These are phyloP conservation scores for Trypanosoma avium DNA, from an alignment of 208 protist species.

Conservation along the genomic window DNA sequence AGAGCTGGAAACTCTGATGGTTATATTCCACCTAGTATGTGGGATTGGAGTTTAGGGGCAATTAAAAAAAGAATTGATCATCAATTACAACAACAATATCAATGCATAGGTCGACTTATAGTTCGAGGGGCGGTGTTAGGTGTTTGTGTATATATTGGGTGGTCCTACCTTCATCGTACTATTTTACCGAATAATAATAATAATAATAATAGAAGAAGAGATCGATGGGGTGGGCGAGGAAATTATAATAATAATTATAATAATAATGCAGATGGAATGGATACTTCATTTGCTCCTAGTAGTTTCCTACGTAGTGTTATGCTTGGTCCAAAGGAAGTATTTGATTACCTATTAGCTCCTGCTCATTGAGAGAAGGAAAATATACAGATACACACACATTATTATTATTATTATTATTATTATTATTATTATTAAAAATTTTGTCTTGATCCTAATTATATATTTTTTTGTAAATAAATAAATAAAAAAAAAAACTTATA, in stretches of 20 bases:
- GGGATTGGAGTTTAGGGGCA: slow-evolving; percentile 73
- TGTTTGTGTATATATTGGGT: slow-evolving; percentile 44
- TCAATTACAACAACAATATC: slow-evolving; percentile 59
- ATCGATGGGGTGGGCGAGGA: slow-evolving; percentile 1
- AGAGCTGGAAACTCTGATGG: slow-evolving; percentile 1
- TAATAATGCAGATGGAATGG: slow-evolving; percentile 16
- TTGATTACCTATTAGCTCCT: slow-evolving; percentile 77
- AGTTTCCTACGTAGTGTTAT: slow-evolving; percentile 63
- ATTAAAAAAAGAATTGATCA: slow-evolving; percentile 64
- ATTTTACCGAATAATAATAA: neutral
- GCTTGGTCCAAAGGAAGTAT: slow-evolving; percentile 78
- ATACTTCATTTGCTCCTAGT: slow-evolving; percentile 14
- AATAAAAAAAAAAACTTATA: neutral
- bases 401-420: too few species aligned
- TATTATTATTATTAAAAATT: too few species aligned
- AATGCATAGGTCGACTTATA: slow-evolving; percentile 55
- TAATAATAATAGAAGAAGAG: neutral
- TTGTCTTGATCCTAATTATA: too few species aligned
- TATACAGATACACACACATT: too few species aligned
- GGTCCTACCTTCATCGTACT: slow-evolving; percentile 26
- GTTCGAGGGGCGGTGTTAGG: slow-evolving; percentile 57
- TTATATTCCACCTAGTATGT: slow-evolving; percentile 71
- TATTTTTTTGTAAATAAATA: slow-evolving; percentile 11
- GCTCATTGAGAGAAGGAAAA: too few species aligned
- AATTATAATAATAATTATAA: slow-evolving; percentile 17